Evolutionary conservation across 805 yeast genomes (phyloP).

Genomic region (Candida mattraensis): DNA sequence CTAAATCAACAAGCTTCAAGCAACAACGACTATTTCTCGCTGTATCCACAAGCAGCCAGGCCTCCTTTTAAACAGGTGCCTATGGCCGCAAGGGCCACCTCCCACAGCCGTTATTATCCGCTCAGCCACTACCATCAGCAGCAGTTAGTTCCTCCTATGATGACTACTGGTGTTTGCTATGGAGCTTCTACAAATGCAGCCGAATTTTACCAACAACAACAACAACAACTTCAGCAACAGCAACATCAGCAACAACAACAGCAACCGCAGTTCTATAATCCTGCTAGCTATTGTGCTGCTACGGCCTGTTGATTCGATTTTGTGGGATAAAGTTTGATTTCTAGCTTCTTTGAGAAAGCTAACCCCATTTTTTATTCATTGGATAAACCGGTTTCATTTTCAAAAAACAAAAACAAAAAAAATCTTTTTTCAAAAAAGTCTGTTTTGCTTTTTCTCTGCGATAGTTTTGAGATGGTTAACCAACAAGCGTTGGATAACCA

Average conservation of each 20-base stretch:
- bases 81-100: constrained; percentile 7
- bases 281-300: constrained; percentile 20
- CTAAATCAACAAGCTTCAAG: constrained; percentile 11
- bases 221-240: constrained; percentile 11
- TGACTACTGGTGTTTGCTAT: constrained; percentile 18
- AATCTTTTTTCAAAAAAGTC: no score
- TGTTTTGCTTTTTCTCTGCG: no score
- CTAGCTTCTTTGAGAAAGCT: neutral
- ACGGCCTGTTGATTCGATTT: constrained; percentile 28
- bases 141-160: constrained; percentile 15
- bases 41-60: constrained; percentile 18
- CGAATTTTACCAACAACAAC: constrained; percentile 4
- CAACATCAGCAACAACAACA: constrained; percentile 14
- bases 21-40: constrained; percentile 16
- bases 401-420: no score
- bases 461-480: no score
- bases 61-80: constrained; percentile 13
- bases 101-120: constrained; percentile 24
- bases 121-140: constrained; percentile 17
- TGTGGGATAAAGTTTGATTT: neutral
- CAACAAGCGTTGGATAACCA: no score
- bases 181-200: constrained; percentile 6
- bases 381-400: no score
- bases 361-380: no score
- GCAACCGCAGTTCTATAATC: constrained; percentile 9